Conservation (phyloP, 257 asterid species). For the Cynanchum wilfordii region DNA sequence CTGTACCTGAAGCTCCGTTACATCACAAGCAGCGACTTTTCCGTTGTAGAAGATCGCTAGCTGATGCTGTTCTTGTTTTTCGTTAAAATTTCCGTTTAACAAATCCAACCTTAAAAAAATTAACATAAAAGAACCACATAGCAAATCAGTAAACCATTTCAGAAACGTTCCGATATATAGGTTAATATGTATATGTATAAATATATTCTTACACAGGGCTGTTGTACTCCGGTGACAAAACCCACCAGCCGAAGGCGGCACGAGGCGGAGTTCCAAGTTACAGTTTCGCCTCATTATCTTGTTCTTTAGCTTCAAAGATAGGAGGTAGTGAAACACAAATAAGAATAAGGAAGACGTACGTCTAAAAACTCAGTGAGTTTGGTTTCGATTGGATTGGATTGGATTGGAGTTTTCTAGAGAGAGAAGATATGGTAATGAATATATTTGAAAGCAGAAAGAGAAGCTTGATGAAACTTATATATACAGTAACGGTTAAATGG, state of each 20-base stretch:
- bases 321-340: neutral
- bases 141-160: neutral
- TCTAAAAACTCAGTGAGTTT: neutral
- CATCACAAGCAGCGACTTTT: constrained; percentile 37
- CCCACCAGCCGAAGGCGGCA: constrained; percentile 13
- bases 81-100: constrained; percentile 4
- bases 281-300: constrained; percentile 26
- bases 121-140: too few species aligned
- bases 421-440: neutral
- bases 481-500: neutral
- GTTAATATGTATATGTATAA: too few species aligned
- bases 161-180: neutral
- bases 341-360: neutral
- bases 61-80: constrained; percentile 7
- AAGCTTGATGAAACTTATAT: neutral
- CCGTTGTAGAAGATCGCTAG: constrained; percentile 56
- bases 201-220: constrained; percentile 1
- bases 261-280: constrained; percentile 27
- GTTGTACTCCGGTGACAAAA: constrained; percentile 2
- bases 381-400: neutral
- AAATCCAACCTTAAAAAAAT: constrained; percentile 16
- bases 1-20: constrained; percentile 39
- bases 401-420: neutral
- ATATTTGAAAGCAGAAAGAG: neutral
- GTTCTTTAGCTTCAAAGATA: too few species aligned